Percentiles rank a stretch among this genome's conserved stretches.
Conservation (phyloP, 768 basidiomycete species). For the Galerina sulciceps region DNA sequence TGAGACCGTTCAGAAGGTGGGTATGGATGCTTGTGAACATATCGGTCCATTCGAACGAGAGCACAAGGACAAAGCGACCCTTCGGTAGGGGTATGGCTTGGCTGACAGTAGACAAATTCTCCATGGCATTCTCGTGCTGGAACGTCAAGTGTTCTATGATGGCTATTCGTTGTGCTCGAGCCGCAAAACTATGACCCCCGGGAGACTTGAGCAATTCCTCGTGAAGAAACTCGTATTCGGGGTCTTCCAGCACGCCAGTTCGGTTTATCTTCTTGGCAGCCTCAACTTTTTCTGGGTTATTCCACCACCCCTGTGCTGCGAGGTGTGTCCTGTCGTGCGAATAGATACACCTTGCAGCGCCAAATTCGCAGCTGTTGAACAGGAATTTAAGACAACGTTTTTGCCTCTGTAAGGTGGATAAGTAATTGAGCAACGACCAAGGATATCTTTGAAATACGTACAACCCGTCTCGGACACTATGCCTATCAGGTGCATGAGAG, state of each 20-base stretch:
- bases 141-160: conserved; percentile 7
- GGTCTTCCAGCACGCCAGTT: not conserved
- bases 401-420: conserved; percentile 36
- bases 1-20: conserved; percentile 32
- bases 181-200: conserved; percentile 14
- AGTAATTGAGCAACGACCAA: not conserved
- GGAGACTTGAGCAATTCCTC: conserved; percentile 6
- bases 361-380: conserved; percentile 43
- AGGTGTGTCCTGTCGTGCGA: conserved; percentile 45
- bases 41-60: conserved; percentile 31
- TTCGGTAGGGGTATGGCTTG: not conserved
- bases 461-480: conserved; percentile 55
- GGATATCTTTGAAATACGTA: conserved; percentile 27
- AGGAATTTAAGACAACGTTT: conserved; percentile 52
- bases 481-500: conserved; percentile 55
- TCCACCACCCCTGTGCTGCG: conserved; percentile 44
- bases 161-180: conserved; percentile 4
- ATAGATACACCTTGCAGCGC: conserved; percentile 41
- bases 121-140: conserved; percentile 5
- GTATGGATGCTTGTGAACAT: conserved; percentile 24
- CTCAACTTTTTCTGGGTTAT: conserved; percentile 19
- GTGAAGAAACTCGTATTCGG: conserved; percentile 6
- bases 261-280: conserved; percentile 10
- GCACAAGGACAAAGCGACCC: conserved; percentile 29
- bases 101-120: not conserved